Percentiles rank a stretch among this genome's conserved stretches.
These are phyloP conservation scores for Sordariomycetes sp. DNA, from an alignment of 2,329 filamentous ascomycete species.

Conservation along the genomic window DNA sequence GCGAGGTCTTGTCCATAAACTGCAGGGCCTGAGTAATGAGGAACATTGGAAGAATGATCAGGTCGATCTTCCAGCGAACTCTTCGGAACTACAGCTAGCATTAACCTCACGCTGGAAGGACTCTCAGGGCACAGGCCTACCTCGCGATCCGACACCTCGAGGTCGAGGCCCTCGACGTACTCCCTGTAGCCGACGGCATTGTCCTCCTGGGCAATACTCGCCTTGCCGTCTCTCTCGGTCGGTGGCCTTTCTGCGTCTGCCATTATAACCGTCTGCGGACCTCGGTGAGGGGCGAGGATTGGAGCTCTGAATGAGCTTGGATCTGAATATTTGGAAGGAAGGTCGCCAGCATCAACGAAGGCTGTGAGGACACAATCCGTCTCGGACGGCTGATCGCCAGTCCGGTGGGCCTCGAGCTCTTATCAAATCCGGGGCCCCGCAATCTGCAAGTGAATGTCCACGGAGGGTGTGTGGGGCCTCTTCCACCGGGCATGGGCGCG, in stretches of 20 bases:
- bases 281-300: too few species aligned
- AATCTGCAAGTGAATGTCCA: background rate
- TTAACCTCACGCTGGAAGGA: background rate
- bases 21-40: slow-evolving; percentile 19
- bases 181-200: background rate
- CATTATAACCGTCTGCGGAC: background rate
- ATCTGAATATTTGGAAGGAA: too few species aligned
- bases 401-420: too few species aligned
- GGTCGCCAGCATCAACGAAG: too few species aligned
- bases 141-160: background rate
- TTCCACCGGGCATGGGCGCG: background rate
- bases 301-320: too few species aligned
- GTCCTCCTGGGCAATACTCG: background rate
- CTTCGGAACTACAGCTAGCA: background rate
- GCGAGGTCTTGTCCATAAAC: slow-evolving; percentile 18
- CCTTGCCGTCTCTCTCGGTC: background rate
- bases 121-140: background rate
- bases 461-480: background rate
- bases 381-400: too few species aligned
- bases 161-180: background rate
- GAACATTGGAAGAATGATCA: slow-evolving; percentile 18
- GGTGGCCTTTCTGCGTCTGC: background rate
- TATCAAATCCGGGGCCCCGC: background rate
- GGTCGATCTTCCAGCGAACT: slow-evolving; percentile 19
- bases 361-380: too few species aligned